Percentiles rank a stretch among this genome's conserved stretches.
phyloP scores from a whole-genome alignment of 352 stramenopile genomes.

The Pythium aquatile region DNA sequence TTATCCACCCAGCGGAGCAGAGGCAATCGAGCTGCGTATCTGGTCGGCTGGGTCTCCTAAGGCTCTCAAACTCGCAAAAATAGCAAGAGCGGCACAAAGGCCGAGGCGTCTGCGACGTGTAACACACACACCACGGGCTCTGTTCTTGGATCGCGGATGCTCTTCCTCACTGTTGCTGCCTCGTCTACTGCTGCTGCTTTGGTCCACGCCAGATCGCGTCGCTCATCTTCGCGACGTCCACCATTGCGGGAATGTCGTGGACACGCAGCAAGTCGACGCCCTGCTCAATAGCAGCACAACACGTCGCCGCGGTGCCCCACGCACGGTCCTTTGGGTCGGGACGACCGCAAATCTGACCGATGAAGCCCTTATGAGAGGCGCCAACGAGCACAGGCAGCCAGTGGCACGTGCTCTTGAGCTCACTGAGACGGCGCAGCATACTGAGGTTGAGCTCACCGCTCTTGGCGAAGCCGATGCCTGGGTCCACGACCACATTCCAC shows the following conservation, averaged over 20 bases:
- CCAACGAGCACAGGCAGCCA: constrained; percentile 81
- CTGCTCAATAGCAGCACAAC: constrained; percentile 72
- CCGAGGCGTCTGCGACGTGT: constrained; percentile 5
- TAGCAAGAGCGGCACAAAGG: constrained; percentile 6
- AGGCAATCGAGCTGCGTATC: background rate
- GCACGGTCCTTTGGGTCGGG: constrained; percentile 84
- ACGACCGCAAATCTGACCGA: constrained; percentile 91
- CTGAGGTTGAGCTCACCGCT: constrained; percentile 88
- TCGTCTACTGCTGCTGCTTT: background rate
- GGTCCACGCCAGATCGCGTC: constrained; percentile 88
- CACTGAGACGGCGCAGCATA: constrained; percentile 81
- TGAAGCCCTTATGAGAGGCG: constrained; percentile 97
- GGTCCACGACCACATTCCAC: constrained; percentile 96
- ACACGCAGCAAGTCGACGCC: constrained; percentile 93
- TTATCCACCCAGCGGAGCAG: constrained; percentile 8
- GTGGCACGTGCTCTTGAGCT: constrained; percentile 46
- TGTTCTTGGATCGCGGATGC: background rate
- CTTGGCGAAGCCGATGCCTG: constrained; percentile 98
- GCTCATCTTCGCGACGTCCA: constrained; percentile 89
- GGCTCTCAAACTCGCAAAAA: background rate
- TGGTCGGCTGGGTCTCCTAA: constrained; percentile 6
- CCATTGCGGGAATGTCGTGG: constrained; percentile 92
- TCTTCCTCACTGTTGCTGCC: background rate
- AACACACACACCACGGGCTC: background rate
- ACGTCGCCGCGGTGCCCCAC: constrained; percentile 93